Conservation (phyloP, 192 early-diverging fungal genomes). For the Coemansia pectinata region DNA sequence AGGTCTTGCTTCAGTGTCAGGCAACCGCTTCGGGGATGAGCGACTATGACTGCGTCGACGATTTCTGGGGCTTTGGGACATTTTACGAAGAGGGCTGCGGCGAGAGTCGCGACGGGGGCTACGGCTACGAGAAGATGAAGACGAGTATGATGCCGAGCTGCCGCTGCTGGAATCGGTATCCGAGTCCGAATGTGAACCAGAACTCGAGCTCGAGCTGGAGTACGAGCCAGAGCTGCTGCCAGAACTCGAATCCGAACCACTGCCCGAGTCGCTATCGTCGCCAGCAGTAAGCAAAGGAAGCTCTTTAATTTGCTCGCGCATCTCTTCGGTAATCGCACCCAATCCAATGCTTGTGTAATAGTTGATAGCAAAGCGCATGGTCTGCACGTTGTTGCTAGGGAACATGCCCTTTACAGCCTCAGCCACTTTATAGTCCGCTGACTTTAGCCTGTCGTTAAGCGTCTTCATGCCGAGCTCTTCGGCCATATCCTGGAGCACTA, state of each 20-base stretch:
- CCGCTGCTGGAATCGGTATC: slow-evolving; percentile 15
- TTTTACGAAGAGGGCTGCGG: not conserved
- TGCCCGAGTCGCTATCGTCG: slow-evolving; percentile 23
- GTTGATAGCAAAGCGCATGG: slow-evolving; percentile 96
- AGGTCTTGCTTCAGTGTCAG: not conserved
- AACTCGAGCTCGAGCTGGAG: slow-evolving; percentile 26
- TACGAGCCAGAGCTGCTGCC: slow-evolving; percentile 27
- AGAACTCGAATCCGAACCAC: slow-evolving; percentile 22
- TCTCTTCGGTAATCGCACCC: slow-evolving; percentile 88
- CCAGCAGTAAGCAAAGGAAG: slow-evolving; percentile 30
- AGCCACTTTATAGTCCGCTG: slow-evolving; percentile 62
- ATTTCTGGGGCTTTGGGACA: not conserved
- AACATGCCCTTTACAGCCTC: slow-evolving; percentile 87
- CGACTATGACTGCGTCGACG: not conserved
- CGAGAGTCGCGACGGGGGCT: slow-evolving; percentile 6
- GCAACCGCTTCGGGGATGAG: not conserved
- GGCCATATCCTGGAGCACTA: slow-evolving; percentile 86
- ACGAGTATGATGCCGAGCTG: slow-evolving; percentile 29
- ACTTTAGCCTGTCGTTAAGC: slow-evolving; percentile 68
- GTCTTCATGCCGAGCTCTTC: slow-evolving; percentile 80
- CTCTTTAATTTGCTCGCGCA: slow-evolving; percentile 83
- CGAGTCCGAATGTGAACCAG: slow-evolving; percentile 25
- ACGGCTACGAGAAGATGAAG: slow-evolving; percentile 26
- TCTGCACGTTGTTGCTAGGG: slow-evolving; percentile 82
- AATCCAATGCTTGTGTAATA: slow-evolving; percentile 95